These are phyloP conservation scores for Brassica rapa DNA, from an alignment of 345 rosid genomes.

Conservation along the genomic window DNA sequence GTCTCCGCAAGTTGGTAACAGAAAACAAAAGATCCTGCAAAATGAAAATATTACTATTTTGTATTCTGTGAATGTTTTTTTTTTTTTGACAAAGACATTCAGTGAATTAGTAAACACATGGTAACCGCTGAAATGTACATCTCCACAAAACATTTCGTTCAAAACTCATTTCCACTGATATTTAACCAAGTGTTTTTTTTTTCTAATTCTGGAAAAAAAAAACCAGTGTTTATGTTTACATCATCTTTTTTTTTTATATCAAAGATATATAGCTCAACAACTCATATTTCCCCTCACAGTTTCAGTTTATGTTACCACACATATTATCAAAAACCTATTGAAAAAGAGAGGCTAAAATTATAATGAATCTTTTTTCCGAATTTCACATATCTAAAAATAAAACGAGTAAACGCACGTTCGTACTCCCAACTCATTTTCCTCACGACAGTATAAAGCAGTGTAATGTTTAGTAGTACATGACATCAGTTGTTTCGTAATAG, in stretches of 20 bases:
- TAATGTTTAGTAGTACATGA: background rate
- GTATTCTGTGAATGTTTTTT: background rate
- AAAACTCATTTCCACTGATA: background rate
- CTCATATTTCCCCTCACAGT: background rate
- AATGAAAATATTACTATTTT: too few species aligned
- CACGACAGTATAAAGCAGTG: background rate
- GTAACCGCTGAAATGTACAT: background rate
- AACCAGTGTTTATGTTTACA: background rate
- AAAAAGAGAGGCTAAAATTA: background rate
- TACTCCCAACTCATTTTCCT: slow-evolving; percentile 12
- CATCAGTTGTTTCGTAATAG: background rate
- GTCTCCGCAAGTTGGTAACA: background rate
- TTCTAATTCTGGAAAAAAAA: too few species aligned
- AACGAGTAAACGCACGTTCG: background rate
- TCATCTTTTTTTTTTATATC: background rate
- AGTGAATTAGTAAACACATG: background rate
- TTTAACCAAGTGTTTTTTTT: background rate
- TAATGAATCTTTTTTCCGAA: background rate
- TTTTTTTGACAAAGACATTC: background rate
- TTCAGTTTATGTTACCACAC: background rate
- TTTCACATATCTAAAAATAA: background rate
- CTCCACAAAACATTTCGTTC: background rate
- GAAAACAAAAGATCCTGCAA: background rate
- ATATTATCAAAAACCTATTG: background rate
- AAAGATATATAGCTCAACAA: background rate